Percentiles rank a stretch among this genome's conserved stretches.
Evolutionary conservation across 1,284 basidiomycete species (phyloP).

Genomic region (Porodaedalea pini): DNA sequence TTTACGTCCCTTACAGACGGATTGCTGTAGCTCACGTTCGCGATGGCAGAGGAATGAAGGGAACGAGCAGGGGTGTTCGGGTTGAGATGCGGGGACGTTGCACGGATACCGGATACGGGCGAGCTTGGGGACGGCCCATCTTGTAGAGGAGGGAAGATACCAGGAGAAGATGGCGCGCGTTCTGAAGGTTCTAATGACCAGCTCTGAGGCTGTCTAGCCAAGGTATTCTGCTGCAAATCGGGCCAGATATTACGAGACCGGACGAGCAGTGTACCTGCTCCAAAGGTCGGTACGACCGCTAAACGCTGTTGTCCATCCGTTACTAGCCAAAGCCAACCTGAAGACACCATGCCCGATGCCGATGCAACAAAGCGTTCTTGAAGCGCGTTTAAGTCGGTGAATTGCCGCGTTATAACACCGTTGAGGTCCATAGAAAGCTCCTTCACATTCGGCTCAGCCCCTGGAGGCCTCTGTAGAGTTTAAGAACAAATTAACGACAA

Average conservation of each 20-base stretch:
- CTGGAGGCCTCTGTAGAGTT: slow-evolving; percentile 48
- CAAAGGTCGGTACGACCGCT: slow-evolving; percentile 82
- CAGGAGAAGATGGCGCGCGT: background rate
- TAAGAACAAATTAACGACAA: slow-evolving; percentile 2
- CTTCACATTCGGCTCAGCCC: slow-evolving; percentile 41
- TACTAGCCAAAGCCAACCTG: slow-evolving; percentile 89
- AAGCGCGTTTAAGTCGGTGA: slow-evolving; percentile 65
- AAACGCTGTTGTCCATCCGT: slow-evolving; percentile 62
- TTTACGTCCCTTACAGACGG: background rate
- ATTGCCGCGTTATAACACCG: slow-evolving; percentile 45
- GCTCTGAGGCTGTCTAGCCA: background rate
- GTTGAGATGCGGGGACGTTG: slow-evolving; percentile 24
- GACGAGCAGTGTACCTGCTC: slow-evolving; percentile 85
- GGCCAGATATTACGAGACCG: slow-evolving; percentile 40
- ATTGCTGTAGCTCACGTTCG: background rate
- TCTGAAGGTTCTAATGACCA: background rate
- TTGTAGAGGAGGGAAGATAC: background rate
- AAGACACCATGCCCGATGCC: slow-evolving; percentile 73
- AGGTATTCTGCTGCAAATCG: slow-evolving; percentile 1
- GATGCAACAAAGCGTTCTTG: slow-evolving; percentile 77
- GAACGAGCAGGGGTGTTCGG: slow-evolving; percentile 30
- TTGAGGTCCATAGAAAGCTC: slow-evolving; percentile 39
- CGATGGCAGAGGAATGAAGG: slow-evolving; percentile 20
- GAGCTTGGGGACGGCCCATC: slow-evolving; percentile 26
- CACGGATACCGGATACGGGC: slow-evolving; percentile 33